Evolutionary conservation across 2,329 filamentous ascomycete genomes (phyloP).

Genomic region (Aspergillus jensenii): DNA sequence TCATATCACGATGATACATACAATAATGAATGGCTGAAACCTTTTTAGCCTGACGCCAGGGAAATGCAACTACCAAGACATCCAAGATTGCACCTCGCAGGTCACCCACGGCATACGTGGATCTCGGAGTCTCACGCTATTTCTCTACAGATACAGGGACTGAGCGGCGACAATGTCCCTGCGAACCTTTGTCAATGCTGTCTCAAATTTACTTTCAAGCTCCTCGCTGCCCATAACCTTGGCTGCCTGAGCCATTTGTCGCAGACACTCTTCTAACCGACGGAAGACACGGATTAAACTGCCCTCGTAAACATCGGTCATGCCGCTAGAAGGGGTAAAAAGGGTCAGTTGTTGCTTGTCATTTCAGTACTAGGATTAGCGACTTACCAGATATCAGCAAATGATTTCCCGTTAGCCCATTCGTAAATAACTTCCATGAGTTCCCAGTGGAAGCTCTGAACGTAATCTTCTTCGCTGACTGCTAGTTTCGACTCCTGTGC

Average conservation of each 20-base stretch:
- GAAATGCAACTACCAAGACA: conserved; percentile 21
- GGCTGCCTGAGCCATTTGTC: conserved; percentile 91
- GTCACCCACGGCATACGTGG: neutral
- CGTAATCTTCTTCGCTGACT: conserved; percentile 93
- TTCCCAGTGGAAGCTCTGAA: conserved; percentile 85
- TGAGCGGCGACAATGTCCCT: conserved; percentile 94
- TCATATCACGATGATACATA: conserved; percentile 7
- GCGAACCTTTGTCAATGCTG: conserved; percentile 78
- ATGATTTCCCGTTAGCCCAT: conserved; percentile 87
- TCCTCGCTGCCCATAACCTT: conserved; percentile 99
- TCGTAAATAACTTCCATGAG: conserved; percentile 94
- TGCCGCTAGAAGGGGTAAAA: conserved; percentile 66
- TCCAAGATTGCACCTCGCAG: conserved; percentile 8
- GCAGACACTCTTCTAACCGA: conserved; percentile 85
- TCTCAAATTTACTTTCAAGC: conserved; percentile 87
- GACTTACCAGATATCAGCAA: conserved; percentile 90
- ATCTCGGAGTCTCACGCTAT: neutral
- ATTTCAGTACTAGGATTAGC: neutral
- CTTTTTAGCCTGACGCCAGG: conserved; percentile 22
- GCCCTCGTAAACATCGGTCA: conserved; percentile 98
- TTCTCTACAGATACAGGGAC: conserved; percentile 76
- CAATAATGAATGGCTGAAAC: conserved; percentile 12
- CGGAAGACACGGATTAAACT: conserved; percentile 95
- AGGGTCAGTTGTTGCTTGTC: conserved; percentile 5
- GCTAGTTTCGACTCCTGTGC: conserved; percentile 91